Percentiles rank a stretch among this genome's conserved stretches.
Conservation (phyloP, 1,139 yeast genomes). For the Pichia terricola region DNA sequence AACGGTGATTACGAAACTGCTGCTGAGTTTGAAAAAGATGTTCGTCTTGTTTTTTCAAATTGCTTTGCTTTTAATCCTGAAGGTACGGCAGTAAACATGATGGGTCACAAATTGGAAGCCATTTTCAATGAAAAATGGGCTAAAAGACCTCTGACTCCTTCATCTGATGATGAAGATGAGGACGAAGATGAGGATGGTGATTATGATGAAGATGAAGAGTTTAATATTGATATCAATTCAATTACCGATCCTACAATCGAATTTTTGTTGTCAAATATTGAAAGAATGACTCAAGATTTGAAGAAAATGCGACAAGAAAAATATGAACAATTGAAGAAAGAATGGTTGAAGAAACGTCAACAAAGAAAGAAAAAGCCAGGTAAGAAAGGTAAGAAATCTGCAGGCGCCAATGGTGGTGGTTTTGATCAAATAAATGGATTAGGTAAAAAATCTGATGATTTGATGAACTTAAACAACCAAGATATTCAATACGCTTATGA, state of each 20-base stretch:
- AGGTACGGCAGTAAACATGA: constrained; percentile 87
- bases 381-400: constrained; percentile 14
- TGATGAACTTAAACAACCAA: constrained; percentile 3
- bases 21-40: constrained; percentile 77
- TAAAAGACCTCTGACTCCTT: constrained; percentile 73
- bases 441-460: constrained; percentile 9
- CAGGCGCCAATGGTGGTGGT: constrained; percentile 7
- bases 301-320: constrained; percentile 65
- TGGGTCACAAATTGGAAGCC: constrained; percentile 88
- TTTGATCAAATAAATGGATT: constrained; percentile 3
- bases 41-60: constrained; percentile 73
- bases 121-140: constrained; percentile 85
- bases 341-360: constrained; percentile 50
- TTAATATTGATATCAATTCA: constrained; percentile 66
- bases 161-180: constrained; percentile 36
- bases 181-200: constrained; percentile 32
- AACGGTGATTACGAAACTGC: constrained; percentile 85
- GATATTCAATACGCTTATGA: constrained; percentile 1
- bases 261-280: constrained; percentile 77
- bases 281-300: constrained; percentile 77
- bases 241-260: constrained; percentile 84
- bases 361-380: constrained; percentile 16
- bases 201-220: constrained; percentile 35
- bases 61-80: constrained; percentile 93
- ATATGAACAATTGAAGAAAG: constrained; percentile 28